phyloP scores from a whole-genome alignment of 768 basidiomycete species.

The Lyophyllum decastes region DNA sequence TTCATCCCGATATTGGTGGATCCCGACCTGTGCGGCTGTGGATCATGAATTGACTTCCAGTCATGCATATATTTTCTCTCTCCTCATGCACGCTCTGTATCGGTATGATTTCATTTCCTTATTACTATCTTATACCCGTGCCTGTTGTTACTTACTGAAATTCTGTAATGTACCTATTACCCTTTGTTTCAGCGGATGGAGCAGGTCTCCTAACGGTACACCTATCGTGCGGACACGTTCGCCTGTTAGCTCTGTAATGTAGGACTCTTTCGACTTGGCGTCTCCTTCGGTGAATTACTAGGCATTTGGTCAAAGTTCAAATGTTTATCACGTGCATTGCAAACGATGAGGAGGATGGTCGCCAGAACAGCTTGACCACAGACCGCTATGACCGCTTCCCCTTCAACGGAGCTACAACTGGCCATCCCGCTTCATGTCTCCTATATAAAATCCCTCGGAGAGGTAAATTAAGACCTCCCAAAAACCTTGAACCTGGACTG shows the following conservation, averaged over 20 bases:
- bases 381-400: conserved; percentile 3
- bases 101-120: not conserved
- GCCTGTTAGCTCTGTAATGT: too few species aligned
- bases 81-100: not conserved
- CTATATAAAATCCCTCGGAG: conserved; percentile 77
- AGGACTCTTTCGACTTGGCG: too few species aligned
- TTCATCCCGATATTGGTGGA: conserved; percentile 73
- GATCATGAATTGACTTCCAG: conserved; percentile 44
- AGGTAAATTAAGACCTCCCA: conserved; percentile 38
- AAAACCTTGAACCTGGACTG: not conserved
- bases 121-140: not conserved
- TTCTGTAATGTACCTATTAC: too few species aligned
- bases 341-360: not conserved
- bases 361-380: not conserved
- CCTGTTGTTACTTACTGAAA: not conserved
- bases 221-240: too few species aligned
- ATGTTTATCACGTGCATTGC: not conserved
- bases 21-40: conserved; percentile 60
- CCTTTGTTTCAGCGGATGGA: too few species aligned
- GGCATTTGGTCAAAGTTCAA: not conserved
- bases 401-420: conserved; percentile 11
- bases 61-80: too few species aligned
- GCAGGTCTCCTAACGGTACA: too few species aligned
- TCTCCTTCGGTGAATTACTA: too few species aligned
- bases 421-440: conserved; percentile 63